Evolutionary conservation across 176 grass and related monocot genomes (phyloP).

Genomic region (Typha latifolia): DNA sequence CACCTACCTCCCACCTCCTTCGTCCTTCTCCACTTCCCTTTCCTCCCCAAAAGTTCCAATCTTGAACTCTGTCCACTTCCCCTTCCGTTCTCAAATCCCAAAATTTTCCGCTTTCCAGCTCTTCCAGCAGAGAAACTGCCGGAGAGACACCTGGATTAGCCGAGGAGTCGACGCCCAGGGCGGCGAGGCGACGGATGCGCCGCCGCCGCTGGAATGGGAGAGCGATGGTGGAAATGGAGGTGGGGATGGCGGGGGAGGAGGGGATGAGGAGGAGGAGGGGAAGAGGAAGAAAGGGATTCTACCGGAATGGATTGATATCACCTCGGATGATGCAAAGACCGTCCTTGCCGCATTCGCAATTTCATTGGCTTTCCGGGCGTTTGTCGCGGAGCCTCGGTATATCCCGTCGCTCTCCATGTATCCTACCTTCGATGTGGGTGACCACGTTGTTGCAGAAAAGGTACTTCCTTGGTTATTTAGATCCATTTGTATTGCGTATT

Average conservation of each 20-base stretch:
- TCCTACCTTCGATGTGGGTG: slow-evolving; percentile 72
- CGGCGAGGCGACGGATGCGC: slow-evolving; percentile 27
- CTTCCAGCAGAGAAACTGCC: not conserved
- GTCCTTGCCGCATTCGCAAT: slow-evolving; percentile 55
- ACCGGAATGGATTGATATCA: slow-evolving; percentile 54
- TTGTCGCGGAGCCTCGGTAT: slow-evolving; percentile 74
- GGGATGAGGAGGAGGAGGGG: slow-evolving; percentile 37
- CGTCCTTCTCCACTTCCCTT: not conserved
- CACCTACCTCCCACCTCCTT: slow-evolving; percentile 1
- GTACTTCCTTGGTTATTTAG: slow-evolving; percentile 10
- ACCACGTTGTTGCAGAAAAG: slow-evolving; percentile 92
- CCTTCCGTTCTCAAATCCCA: not conserved
- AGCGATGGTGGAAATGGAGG: slow-evolving; percentile 29
- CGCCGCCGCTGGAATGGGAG: slow-evolving; percentile 28
- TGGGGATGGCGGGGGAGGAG: slow-evolving; percentile 12
- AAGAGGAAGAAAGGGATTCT: slow-evolving; percentile 44
- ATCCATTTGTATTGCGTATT: not conserved
- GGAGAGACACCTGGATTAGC: too few relatives aligned
- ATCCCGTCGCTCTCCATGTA: slow-evolving; percentile 98
- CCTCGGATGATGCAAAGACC: slow-evolving; percentile 66
- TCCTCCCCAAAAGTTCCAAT: slow-evolving; percentile 10
- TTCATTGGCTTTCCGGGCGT: slow-evolving; percentile 66
- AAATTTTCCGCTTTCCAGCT: slow-evolving; percentile 9
- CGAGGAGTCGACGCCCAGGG: slow-evolving; percentile 15
- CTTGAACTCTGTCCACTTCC: slow-evolving; percentile 15